phyloP scores from a whole-genome alignment of 306 rosid species.

The Clitoria ternatea region DNA sequence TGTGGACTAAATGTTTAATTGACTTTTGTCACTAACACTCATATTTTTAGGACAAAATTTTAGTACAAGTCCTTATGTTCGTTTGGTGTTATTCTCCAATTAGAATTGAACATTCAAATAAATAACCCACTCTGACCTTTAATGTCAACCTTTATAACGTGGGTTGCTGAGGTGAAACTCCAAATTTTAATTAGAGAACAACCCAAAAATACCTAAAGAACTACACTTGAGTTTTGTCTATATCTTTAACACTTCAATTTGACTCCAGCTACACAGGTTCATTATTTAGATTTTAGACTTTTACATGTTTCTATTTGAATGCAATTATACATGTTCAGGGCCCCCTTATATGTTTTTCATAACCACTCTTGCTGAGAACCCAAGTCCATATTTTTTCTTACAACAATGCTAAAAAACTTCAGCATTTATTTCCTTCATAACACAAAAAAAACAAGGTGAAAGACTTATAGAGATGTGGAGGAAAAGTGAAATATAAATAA shows the following conservation, averaged over 20 bases:
- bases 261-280: background rate
- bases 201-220: too few species aligned
- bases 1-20: background rate
- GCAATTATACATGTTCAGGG: background rate
- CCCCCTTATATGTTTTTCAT: background rate
- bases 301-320: background rate
- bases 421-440: constrained; percentile 3
- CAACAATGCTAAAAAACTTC: background rate
- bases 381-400: background rate
- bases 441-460: background rate
- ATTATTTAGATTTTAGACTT: background rate
- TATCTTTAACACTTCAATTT: background rate
- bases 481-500: background rate
- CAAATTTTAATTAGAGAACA: too few species aligned
- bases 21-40: background rate
- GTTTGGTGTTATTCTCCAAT: too few species aligned
- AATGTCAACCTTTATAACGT: too few species aligned
- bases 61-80: too few species aligned
- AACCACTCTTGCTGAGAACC: background rate
- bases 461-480: background rate
- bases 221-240: too few species aligned
- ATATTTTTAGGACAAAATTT: too few species aligned
- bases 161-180: too few species aligned
- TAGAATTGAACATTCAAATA: too few species aligned
- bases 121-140: too few species aligned